These are phyloP conservation scores for Closterium sp. DNA, from an alignment of 139 green algal species.

Conservation along the genomic window DNA sequence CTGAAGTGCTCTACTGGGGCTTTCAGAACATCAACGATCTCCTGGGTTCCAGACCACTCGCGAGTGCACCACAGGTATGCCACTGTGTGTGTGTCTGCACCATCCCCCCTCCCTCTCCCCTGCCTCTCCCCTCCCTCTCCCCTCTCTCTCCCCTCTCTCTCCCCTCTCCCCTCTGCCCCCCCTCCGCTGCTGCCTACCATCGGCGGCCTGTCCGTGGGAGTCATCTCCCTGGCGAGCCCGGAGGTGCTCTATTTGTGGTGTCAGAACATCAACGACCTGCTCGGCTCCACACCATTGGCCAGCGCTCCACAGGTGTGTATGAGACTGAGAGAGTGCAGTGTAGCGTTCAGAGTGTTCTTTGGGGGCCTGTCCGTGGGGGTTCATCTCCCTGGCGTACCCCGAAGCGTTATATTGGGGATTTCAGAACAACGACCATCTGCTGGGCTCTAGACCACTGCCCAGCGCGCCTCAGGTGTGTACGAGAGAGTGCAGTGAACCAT, in stretches of 20 bases:
- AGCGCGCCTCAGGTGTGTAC: too few species aligned
- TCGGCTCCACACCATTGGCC: not conserved
- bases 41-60: not conserved
- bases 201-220: slow-evolving; percentile 66
- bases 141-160: not conserved
- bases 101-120: slow-evolving; percentile 14
- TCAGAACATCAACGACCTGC: too few species aligned
- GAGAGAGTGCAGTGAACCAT: too few species aligned
- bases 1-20: slow-evolving; percentile 77
- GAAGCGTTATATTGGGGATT: too few species aligned
- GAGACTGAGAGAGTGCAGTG: too few species aligned
- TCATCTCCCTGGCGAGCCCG: slow-evolving; percentile 66
- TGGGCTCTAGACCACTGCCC: not conserved
- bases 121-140: not conserved
- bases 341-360: too few species aligned
- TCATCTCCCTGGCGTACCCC: too few species aligned
- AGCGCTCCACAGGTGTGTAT: too few species aligned
- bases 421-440: too few species aligned
- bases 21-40: slow-evolving; percentile 73
- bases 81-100: too few species aligned
- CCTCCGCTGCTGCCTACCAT: slow-evolving; percentile 55
- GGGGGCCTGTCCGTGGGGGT: too few species aligned
- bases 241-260: too few species aligned
- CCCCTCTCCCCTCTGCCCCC: not conserved
- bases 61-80: slow-evolving; percentile 60